Conservation (phyloP, 1,139 yeast genomes). For the Zygoascus sp. region DNA sequence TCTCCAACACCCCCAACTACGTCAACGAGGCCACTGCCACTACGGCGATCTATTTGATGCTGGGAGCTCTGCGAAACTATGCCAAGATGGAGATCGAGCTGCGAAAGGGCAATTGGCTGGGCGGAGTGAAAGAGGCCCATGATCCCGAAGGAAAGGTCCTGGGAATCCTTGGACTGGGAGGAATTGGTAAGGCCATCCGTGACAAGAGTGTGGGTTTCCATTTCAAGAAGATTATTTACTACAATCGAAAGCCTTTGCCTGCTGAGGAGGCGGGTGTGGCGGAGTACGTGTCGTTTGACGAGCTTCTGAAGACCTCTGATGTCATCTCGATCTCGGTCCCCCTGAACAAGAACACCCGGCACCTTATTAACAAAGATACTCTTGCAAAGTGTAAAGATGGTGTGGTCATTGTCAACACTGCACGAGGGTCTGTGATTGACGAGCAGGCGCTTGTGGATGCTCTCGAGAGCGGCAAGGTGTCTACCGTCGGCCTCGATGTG, state of each 20-base stretch:
- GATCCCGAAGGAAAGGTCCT: constrained; percentile 62
- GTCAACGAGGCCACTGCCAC: constrained; percentile 76
- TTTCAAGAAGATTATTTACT: constrained; percentile 54
- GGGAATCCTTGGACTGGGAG: constrained; percentile 77
- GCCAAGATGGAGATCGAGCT: constrained; percentile 38
- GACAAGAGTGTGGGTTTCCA: constrained; percentile 63
- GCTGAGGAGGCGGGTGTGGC: constrained; percentile 51
- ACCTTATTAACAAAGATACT: constrained; percentile 50
- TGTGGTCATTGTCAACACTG: constrained; percentile 58
- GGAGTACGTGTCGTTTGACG: constrained; percentile 50
- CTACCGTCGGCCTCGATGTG: constrained; percentile 59
- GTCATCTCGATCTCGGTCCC: constrained; percentile 62
- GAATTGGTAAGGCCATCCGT: constrained; percentile 69
- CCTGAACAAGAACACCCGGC: constrained; percentile 47
- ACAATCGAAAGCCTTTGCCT: constrained; percentile 53
- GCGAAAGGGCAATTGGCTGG: constrained; percentile 35
- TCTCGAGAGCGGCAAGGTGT: constrained; percentile 63
- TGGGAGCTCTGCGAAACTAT: constrained; percentile 60
- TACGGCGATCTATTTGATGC: constrained; percentile 54
- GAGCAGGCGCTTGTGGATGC: constrained; percentile 57
- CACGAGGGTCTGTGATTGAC: constrained; percentile 68
- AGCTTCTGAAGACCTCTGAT: constrained; percentile 51
- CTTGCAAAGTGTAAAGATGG: constrained; percentile 62
- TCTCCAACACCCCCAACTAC: constrained; percentile 61
- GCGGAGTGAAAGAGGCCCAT: constrained; percentile 33